These are phyloP conservation scores for Hypoxylon crocopeplum DNA, from an alignment of 495 filamentous ascomycete genomes.

Conservation along the genomic window DNA sequence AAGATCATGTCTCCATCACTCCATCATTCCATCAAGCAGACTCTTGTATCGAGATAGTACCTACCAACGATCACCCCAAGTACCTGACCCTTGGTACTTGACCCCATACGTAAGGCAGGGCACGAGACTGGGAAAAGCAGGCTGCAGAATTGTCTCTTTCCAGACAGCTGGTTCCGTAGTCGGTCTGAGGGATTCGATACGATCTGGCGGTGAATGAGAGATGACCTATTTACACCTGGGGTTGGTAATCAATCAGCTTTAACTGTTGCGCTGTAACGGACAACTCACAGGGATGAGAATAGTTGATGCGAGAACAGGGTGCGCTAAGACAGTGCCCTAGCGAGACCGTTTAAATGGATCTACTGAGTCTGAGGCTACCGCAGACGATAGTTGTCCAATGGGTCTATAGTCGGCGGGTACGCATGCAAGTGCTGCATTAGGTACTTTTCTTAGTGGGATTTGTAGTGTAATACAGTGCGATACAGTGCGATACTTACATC, in stretches of 20 bases:
- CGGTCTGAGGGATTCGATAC: constrained; percentile 36
- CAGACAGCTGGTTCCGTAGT: constrained; percentile 34
- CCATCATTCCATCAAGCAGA: not conserved
- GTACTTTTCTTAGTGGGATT: too few relatives aligned
- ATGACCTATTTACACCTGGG: constrained; percentile 16
- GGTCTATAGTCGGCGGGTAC: constrained; percentile 26
- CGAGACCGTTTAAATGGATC: constrained; percentile 5
- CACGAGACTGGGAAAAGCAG: constrained; percentile 14
- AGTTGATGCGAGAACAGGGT: not conserved
- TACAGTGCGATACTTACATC: too few relatives aligned
- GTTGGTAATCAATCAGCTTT: constrained; percentile 38
- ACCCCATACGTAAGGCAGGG: not conserved
- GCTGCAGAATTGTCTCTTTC: constrained; percentile 17
- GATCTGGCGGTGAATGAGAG: constrained; percentile 40
- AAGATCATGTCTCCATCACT: not conserved
- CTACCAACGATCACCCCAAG: not conserved
- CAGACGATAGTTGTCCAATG: constrained; percentile 12
- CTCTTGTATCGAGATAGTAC: not conserved
- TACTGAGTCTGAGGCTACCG: not conserved
- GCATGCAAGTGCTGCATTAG: constrained; percentile 40
- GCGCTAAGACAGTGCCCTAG: not conserved
- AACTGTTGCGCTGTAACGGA: constrained; percentile 5
- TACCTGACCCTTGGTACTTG: too few relatives aligned
- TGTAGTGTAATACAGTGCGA: too few relatives aligned
- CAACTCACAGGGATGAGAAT: not conserved